Evolutionary conservation across 805 yeast species (phyloP), one percentile per base, ranked within the genome.

Genomic region (Komagataella kurtzmanii): DNA sequence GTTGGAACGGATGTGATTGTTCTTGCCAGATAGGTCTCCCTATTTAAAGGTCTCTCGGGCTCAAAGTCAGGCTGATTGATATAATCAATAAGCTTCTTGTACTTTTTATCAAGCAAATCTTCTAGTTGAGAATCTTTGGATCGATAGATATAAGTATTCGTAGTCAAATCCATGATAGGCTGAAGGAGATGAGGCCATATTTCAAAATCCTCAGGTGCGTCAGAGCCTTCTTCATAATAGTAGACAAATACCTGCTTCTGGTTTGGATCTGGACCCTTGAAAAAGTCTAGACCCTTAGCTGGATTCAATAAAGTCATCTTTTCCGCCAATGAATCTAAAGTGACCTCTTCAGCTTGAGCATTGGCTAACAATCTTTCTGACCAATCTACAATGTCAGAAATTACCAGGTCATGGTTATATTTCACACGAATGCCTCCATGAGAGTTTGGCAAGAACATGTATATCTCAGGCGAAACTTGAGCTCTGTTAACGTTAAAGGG

Each of bases 1-100:
- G 86, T 79, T 2, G 95, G 95, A 43, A 70, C 69, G 6, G 82
- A 71, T 0, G 88, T 72, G 23, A 80, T 61, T 1, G 83, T 70
- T 24, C 78, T 75, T 21, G 84, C 69, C 17, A 71, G 63, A 54
- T 70, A 71, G 68, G 75, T 62, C 17, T 73, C 74, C 50, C 72
- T 70, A 60, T 79, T 69, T 55, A 71, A 75, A 46, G 58, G 59
- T 17, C 65, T 61, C 3, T 53, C 53, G 1, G 70, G 58, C 46
- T 66, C 71, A 3, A 61, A 54, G 2, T 59, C 55, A 54, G 75
- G 74, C 47, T 73, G 65, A 56, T 77, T 75, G 24, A 79, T 66
- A 53, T 64, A 74, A 14, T 73, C 63, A 47, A 73, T 61, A 59
- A 76, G 59, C 17, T 65, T 62, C 45, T 61, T 55, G 12, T 51